A percentile compares a stretch with the other conserved stretches of the same genome.
Evolutionary conservation across 2,329 filamentous ascomycete species (phyloP).

Genomic region (Claviceps purpurea): DNA sequence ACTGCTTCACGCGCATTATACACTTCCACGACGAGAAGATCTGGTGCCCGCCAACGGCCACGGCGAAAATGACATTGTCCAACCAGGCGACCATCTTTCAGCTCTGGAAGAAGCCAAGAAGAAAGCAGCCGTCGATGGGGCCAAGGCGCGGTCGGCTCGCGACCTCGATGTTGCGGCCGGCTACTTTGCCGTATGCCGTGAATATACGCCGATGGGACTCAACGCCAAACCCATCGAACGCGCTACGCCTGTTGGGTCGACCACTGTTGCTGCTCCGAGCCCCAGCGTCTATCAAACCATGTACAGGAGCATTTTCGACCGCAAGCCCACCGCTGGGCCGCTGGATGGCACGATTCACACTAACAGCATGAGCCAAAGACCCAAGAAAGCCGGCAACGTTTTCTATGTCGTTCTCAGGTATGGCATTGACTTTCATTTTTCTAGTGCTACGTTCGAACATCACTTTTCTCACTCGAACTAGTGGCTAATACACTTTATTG

Average conservation of each 20-base stretch:
- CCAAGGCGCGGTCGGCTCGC: conserved; percentile 39
- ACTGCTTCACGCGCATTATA: conserved; percentile 54
- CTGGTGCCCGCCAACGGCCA: conserved; percentile 16
- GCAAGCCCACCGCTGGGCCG: conserved; percentile 41
- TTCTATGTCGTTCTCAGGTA: conserved; percentile 87
- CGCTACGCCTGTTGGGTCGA: conserved; percentile 62
- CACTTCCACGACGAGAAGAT: conserved; percentile 43
- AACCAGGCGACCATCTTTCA: conserved; percentile 50
- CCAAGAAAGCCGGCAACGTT: conserved; percentile 64
- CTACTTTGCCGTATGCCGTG: conserved; percentile 89
- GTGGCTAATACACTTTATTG: conserved; percentile 1
- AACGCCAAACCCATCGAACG: conserved; percentile 88
- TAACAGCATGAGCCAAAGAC: conserved; percentile 35
- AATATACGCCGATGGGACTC: conserved; percentile 82
- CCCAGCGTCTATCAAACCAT: conserved; percentile 96
- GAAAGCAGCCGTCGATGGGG: conserved; percentile 44
- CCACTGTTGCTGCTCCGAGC: conserved; percentile 63
- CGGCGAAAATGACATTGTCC: conserved; percentile 30
- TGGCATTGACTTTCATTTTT: conserved; percentile 8
- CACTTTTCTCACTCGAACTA: not conserved
- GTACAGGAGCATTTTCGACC: conserved; percentile 91
- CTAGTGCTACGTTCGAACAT: not conserved
- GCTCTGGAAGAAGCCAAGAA: conserved; percentile 46
- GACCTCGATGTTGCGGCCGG: conserved; percentile 73
- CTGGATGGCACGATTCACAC: conserved; percentile 34